Percentiles rank a stretch among this genome's conserved stretches.
These are phyloP conservation scores for Fraxinus xanthoxyloides DNA, from an alignment of 305 asterid species.

Conservation along the genomic window DNA sequence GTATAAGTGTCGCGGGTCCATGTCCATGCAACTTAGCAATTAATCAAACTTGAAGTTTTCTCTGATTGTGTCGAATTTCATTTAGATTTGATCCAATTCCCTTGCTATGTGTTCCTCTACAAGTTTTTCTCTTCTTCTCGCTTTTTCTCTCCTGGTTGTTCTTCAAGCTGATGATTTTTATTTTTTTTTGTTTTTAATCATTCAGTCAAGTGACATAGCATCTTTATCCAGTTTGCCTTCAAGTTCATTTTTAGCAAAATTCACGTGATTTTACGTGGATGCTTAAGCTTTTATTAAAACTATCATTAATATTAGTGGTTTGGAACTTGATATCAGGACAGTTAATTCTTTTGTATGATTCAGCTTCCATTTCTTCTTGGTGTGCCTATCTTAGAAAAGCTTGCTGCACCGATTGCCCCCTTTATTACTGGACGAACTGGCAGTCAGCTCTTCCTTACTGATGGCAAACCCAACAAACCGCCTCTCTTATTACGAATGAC, in stretches of 20 bases:
- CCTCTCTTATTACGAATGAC: constrained; percentile 88
- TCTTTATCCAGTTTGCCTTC: neutral
- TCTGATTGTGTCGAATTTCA: neutral
- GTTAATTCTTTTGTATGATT: constrained; percentile 38
- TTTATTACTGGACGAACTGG: constrained; percentile 85
- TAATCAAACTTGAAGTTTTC: neutral
- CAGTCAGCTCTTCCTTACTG: constrained; percentile 91
- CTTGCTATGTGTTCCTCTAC: neutral
- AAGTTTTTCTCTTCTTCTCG: neutral
- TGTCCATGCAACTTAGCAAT: neutral
- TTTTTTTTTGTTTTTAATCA: neutral
- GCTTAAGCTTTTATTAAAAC: neutral
- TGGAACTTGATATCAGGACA: constrained; percentile 60
- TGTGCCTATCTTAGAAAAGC: constrained; percentile 77
- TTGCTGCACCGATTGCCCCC: constrained; percentile 91
- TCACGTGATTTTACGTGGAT: neutral
- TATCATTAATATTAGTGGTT: constrained; percentile 15
- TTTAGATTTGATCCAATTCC: neutral
- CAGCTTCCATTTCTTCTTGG: constrained; percentile 98
- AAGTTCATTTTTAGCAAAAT: neutral
- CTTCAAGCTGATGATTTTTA: neutral
- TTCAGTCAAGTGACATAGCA: neutral
- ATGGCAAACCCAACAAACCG: constrained; percentile 70
- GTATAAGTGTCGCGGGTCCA: neutral
- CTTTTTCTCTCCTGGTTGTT: neutral